Percentiles rank a stretch among this genome's conserved stretches.
Conservation (phyloP, 2,329 filamentous ascomycete species). For the Cordyceps cateniannulata region DNA sequence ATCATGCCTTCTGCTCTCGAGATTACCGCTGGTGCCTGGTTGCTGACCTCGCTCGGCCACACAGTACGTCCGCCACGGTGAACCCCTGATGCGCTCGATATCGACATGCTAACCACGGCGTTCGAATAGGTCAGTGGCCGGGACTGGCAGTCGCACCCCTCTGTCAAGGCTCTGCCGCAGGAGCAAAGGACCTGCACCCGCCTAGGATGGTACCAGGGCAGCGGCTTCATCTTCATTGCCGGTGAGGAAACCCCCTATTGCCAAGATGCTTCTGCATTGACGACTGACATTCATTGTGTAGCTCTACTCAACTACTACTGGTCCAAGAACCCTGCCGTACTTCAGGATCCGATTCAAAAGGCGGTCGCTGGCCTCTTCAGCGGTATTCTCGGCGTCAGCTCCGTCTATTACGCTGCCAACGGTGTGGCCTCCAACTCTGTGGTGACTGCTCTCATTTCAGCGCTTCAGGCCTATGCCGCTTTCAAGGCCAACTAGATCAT, state of each 20-base stretch:
- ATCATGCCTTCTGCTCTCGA: conserved; percentile 10
- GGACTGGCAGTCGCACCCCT: conserved; percentile 5
- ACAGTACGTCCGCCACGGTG: not conserved
- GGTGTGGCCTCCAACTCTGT: not conserved
- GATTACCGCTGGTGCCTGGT: conserved; percentile 3
- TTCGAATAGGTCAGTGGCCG: not conserved
- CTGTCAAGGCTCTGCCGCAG: conserved; percentile 2
- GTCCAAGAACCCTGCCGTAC: conserved; percentile 8
- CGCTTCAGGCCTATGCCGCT: conserved; percentile 8
- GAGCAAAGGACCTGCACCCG: conserved; percentile 4
- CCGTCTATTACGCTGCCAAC: conserved; percentile 5
- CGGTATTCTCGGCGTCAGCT: not conserved
- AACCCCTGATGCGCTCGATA: not conserved
- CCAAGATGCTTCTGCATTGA: not conserved
- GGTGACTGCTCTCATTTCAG: not conserved
- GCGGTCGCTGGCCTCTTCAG: not conserved
- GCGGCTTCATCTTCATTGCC: conserved; percentile 1
- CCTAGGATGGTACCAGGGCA: conserved; percentile 6
- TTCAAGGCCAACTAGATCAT: conserved; percentile 8
- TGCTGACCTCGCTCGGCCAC: conserved; percentile 7
- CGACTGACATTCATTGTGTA: not conserved
- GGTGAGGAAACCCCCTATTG: not conserved
- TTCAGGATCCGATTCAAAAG: conserved; percentile 10
- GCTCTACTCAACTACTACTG: conserved; percentile 12
- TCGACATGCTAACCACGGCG: not conserved